Evolutionary conservation across 1,284 basidiomycete species (phyloP), one percentile per base, ranked within the genome.

Genomic region (Malassezia furfur): DNA sequence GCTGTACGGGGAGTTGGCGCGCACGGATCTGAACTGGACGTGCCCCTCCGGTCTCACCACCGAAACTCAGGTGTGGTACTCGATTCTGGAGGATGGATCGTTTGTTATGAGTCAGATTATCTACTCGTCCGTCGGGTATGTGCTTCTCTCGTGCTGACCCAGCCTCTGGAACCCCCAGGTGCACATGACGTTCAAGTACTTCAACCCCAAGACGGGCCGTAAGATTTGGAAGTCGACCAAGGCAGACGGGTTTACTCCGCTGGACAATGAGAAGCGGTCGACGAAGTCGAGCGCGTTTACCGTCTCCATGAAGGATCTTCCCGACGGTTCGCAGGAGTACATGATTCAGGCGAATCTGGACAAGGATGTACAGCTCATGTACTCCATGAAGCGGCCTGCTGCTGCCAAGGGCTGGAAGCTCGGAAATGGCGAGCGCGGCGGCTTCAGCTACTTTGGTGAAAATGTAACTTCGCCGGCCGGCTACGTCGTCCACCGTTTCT

Each of bases 121-220:
- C 70, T 91, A 96, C 80, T 93, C 90, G 2, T 81, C 87, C 44
- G 83, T 93, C 52, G 94, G 94, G 91, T 93, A 69, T 77, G 88
- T 80, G 2, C 14, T 17, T 25, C 37, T 14, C 17, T 30, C 11
- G 22, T 19, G 19, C 15, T 28, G 10, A 36, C 30, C 5, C 60
- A 90, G 88, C 6, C 75, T 91, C 48, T 91, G 88, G 88, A 89
- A 87, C 70, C 91, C 93, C 6, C 89, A 87, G 37, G 85, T 96
- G 66, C 94, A 99, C 76, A 91, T 96, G 77, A 89, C 85, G 3
- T 93, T 86, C 84, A 93, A 91, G 78, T 79, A 88, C 60, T 86
- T 83, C 78, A 84, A 94, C 73, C 86, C 91, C 5, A 65, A 58
- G 34, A 90, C 86, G 11, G 83, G 84, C 59, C 80, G 86, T 70